Percentiles rank a stretch among this genome's conserved stretches.
Evolutionary conservation across 73 alveolate genomes (phyloP).

Genomic region (Paramecium caudatum): DNA sequence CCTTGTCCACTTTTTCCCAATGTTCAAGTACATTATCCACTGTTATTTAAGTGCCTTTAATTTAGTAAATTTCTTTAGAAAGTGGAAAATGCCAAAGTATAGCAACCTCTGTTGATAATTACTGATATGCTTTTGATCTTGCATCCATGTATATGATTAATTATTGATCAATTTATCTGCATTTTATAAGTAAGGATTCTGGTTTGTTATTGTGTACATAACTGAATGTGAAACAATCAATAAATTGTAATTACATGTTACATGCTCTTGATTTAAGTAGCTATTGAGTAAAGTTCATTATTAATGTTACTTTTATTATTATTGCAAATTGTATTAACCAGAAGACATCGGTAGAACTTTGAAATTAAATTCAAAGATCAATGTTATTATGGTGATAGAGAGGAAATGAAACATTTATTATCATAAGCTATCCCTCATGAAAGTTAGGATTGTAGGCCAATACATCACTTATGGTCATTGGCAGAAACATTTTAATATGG

Average conservation of each 20-base stretch:
- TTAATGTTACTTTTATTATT: too few species aligned
- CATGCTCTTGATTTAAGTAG: constrained; percentile 1
- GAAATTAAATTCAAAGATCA: too few species aligned
- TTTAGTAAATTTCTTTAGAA: constrained; percentile 29
- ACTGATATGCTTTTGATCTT: background rate
- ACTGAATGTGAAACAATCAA: background rate
- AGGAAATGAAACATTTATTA: too few species aligned
- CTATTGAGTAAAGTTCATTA: too few species aligned
- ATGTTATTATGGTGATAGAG: too few species aligned
- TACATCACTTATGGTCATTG: background rate
- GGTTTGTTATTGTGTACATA: constrained; percentile 2
- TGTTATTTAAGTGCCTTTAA: background rate
- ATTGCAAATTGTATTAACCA: too few species aligned
- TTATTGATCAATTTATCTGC: background rate
- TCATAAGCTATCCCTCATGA: too few species aligned
- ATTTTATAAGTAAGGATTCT: background rate
- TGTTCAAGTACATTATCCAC: background rate
- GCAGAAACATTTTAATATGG: constrained; percentile 69
- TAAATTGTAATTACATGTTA: background rate
- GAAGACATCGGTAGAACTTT: too few species aligned
- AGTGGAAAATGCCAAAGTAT: constrained; percentile 62
- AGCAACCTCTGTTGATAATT: background rate
- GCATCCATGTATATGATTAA: background rate
- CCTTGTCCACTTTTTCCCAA: constrained; percentile 27
- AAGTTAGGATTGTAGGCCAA: background rate